These are phyloP conservation scores for Aureobasidium musti DNA, from an alignment of 2,329 filamentous ascomycete species.

Conservation along the genomic window DNA sequence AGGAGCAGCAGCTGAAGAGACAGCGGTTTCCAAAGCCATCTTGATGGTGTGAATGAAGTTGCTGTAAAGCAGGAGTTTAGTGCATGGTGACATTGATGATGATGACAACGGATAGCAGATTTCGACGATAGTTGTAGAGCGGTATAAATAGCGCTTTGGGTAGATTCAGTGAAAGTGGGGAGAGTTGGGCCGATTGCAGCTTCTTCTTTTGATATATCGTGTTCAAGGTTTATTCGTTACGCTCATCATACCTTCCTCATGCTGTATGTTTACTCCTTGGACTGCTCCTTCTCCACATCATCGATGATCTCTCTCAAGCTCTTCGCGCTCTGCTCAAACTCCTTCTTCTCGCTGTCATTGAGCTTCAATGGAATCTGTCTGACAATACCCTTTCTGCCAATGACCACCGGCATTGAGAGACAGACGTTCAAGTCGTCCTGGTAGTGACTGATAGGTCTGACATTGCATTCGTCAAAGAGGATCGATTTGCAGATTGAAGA, in stretches of 20 bases:
- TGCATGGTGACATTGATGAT: no score
- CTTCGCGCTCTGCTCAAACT: constrained; percentile 42
- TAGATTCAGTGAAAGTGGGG: no score
- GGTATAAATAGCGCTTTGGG: no score
- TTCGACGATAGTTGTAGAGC: no score
- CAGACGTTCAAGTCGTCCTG: constrained; percentile 52
- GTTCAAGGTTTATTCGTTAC: not conserved
- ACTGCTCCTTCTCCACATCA: constrained; percentile 43
- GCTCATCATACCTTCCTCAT: not conserved
- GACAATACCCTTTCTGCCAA: constrained; percentile 53
- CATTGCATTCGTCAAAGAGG: constrained; percentile 51
- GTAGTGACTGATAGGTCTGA: constrained; percentile 54
- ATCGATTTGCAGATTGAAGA: constrained; percentile 55
- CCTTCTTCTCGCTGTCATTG: constrained; percentile 41
- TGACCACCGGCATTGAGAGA: constrained; percentile 53
- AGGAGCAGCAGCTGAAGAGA: no score
- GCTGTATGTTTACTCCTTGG: not conserved
- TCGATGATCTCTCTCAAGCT: constrained; percentile 43
- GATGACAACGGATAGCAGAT: no score
- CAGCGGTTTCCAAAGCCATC: no score
- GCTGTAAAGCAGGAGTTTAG: no score
- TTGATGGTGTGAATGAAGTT: no score
- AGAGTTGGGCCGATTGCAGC: not conserved
- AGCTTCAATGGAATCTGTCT: constrained; percentile 43
- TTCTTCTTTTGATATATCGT: not conserved